These are phyloP conservation scores for Cercospora zeae-maydis DNA, from an alignment of 2,329 filamentous ascomycete species.

Conservation along the genomic window DNA sequence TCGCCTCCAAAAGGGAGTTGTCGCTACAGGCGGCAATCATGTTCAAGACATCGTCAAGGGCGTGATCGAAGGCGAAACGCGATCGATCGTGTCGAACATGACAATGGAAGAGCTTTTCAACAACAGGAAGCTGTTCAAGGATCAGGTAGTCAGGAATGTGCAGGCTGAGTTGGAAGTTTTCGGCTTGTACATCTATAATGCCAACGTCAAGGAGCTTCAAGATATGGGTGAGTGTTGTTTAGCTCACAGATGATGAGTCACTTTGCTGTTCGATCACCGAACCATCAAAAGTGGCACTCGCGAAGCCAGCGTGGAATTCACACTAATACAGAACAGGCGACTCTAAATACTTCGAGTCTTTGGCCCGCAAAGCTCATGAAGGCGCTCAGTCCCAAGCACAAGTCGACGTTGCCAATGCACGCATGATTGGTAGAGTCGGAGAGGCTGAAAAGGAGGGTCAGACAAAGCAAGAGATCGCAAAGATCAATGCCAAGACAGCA, in stretches of 20 bases:
- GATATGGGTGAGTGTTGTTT: conserved; percentile 52
- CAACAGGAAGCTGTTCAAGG: conserved; percentile 43
- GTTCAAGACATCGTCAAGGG: conserved; percentile 84
- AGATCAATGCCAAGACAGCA: conserved; percentile 81
- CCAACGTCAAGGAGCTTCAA: conserved; percentile 82
- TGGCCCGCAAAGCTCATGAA: conserved; percentile 79
- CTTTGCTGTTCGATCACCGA: not conserved
- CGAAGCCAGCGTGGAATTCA: too few relatives aligned
- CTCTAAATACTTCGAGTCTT: conserved; percentile 77
- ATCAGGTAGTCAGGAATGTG: conserved; percentile 60
- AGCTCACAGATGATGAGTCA: too few relatives aligned
- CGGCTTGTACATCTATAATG: conserved; percentile 63
- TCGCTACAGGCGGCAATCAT: conserved; percentile 55
- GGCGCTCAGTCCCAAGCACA: conserved; percentile 77
- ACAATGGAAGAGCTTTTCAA: conserved; percentile 91
- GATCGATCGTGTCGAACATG: conserved; percentile 79
- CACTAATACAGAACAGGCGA: conserved; percentile 47
- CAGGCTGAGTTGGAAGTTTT: conserved; percentile 78
- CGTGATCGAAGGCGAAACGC: conserved; percentile 84
- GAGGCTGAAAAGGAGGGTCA: conserved; percentile 75
- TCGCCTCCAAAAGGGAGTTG: conserved; percentile 35
- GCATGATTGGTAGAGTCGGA: conserved; percentile 65
- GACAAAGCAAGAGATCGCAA: conserved; percentile 80
- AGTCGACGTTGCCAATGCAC: conserved; percentile 56
- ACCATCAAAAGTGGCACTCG: not conserved